Evolutionary conservation across 257 asterid species (phyloP).

Genomic region (Scutellaria minor): DNA sequence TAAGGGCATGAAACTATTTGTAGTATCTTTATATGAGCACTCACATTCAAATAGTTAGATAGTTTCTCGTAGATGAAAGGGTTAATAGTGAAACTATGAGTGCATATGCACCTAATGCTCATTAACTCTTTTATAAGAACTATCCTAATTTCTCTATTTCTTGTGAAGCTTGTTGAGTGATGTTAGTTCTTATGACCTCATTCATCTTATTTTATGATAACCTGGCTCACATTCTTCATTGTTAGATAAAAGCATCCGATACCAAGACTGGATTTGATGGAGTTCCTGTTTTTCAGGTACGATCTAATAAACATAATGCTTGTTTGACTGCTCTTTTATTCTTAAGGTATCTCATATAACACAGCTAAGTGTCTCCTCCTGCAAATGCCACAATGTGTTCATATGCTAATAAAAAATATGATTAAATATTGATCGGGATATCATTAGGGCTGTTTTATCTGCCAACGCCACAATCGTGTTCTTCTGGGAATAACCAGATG

Average conservation of each 20-base stretch:
- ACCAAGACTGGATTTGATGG: conserved; percentile 82
- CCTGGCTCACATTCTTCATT: conserved; percentile 33
- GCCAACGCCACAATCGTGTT: not conserved
- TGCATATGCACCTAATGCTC: not conserved
- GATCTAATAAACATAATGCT: conserved; percentile 2
- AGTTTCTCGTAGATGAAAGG: not conserved
- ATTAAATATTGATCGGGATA: not conserved
- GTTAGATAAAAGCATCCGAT: conserved; percentile 72
- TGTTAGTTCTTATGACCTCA: conserved; percentile 25
- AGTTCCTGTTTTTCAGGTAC: conserved; percentile 98
- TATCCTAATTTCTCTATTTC: not conserved
- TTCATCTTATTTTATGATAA: conserved; percentile 17
- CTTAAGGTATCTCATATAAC: not conserved
- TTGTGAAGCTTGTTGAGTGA: conserved; percentile 8
- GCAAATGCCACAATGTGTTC: not conserved
- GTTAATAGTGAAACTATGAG: not conserved
- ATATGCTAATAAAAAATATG: not conserved
- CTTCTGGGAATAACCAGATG: not conserved
- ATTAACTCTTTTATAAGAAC: conserved; percentile 7
- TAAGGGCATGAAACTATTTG: not conserved
- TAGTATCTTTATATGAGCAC: not conserved
- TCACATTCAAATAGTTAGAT: not conserved
- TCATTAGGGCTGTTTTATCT: not conserved
- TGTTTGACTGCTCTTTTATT: not conserved
- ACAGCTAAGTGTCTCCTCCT: not conserved